Conservation (phyloP, 1,284 basidiomycete species). For the Naganishia cerealis region DNA sequence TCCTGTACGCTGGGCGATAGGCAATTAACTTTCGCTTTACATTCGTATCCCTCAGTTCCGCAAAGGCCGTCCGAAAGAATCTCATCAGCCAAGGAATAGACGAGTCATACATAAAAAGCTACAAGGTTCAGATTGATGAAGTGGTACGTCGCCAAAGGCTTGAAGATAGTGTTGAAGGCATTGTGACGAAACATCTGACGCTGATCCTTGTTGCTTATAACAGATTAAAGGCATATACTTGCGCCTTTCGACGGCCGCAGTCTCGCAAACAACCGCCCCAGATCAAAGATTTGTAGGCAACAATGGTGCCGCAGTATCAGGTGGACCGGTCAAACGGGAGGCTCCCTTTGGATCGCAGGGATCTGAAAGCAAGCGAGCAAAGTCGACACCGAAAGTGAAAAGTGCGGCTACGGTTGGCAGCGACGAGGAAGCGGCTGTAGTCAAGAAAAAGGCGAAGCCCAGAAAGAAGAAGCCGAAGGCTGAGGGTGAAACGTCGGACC, state of each 20-base stretch:
- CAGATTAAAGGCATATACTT: slow-evolving; percentile 29
- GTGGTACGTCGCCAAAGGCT: slow-evolving; percentile 37
- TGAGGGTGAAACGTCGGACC: slow-evolving; percentile 16
- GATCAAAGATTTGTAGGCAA: neutral
- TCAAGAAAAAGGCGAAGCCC: slow-evolving; percentile 45
- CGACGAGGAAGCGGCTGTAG: slow-evolving; percentile 39
- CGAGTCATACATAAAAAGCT: slow-evolving; percentile 45
- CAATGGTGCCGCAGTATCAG: slow-evolving; percentile 4
- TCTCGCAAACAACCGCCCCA: neutral
- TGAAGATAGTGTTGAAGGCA: neutral
- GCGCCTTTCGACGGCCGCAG: slow-evolving; percentile 11
- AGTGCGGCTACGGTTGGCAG: slow-evolving; percentile 30
- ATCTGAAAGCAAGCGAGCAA: slow-evolving; percentile 14
- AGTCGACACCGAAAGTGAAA: slow-evolving; percentile 17
- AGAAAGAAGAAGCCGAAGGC: slow-evolving; percentile 39
- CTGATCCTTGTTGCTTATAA: neutral
- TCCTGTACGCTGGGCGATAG: neutral
- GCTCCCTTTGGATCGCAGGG: slow-evolving; percentile 3
- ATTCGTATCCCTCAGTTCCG: slow-evolving; percentile 41
- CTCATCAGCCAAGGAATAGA: slow-evolving; percentile 47
- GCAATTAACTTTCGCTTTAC: neutral
- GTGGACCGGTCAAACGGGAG: slow-evolving; percentile 8
- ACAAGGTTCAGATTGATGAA: slow-evolving; percentile 48
- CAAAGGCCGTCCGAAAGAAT: slow-evolving; percentile 51
- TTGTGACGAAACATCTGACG: neutral